Base-by-base conservation (phyloP, 768 basidiomycete species). In the Rhizopogon vesiculosus region DNA sequence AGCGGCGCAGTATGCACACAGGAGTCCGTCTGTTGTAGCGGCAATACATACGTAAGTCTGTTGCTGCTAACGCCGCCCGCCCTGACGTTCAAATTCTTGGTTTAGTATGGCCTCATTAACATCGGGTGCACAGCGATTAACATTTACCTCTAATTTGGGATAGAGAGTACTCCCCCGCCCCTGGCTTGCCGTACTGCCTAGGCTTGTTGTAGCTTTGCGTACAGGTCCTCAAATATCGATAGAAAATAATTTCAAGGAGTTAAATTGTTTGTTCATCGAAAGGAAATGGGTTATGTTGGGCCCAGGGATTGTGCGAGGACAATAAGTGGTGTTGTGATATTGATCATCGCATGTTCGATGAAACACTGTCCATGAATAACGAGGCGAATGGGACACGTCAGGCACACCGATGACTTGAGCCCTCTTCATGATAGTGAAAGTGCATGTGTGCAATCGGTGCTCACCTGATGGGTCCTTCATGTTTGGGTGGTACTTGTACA, bases 11-110 rank as follows among this genome's bases (percentile, higher is more conserved):
- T 10, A 15, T 57, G 56, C 12, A 40, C 9, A 15, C 53, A 54
- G 18, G 22, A 57, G 44, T 53, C 56, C 19, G 43, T 55, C 15
- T 57, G 53, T 35, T 55, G 56, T 29, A 57, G 42, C 19, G 53
- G 52, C 15, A 54, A 57, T 10, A 43, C 29, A 56, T 57, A 44
- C 19, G 56, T 55, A 5, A 39, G 56, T 56, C 3, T 5, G 8
- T 38, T 38, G 15, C 22, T 49, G 33, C 13, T 22, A 12, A 7
- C 5, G 19, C 9, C 22, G 9, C 3, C 7, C 22, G 5, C 19
- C 19, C 15, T 49, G 19, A 38, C 15, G 16, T 15, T 19, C 19
- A 19, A 22, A 35, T 5, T 49, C 0, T 2, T 49, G 25, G 7
- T 38, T 13, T 9, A 49, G 48, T 38, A 49, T 7, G 48, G 48